Evolutionary conservation across 495 filamentous ascomycete genomes (phyloP).

Genomic region (Penicillium pancosmium): DNA sequence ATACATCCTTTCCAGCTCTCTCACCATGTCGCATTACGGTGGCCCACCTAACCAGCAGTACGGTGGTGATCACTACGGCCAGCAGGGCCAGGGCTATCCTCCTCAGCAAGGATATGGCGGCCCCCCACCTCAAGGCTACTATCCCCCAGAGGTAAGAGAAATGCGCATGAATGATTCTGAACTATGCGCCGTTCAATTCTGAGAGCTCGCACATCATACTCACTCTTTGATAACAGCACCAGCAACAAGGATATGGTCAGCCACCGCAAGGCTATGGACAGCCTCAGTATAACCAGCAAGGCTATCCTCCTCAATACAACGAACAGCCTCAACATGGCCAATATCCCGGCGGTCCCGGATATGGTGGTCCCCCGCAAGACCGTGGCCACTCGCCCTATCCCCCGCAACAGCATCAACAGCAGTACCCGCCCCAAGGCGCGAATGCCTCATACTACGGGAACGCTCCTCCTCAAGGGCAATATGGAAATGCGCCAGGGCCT

Average conservation of each 20-base stretch:
- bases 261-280: slow-evolving; percentile 29
- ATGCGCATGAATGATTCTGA: background rate
- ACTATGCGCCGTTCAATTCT: background rate
- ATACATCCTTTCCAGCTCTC: background rate
- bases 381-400: slow-evolving; percentile 37
- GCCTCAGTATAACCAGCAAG: slow-evolving; percentile 20
- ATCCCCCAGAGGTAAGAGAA: slow-evolving; percentile 31
- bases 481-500: slow-evolving; percentile 9
- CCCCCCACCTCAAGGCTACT: slow-evolving; percentile 32
- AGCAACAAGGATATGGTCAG: background rate
- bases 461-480: slow-evolving; percentile 2
- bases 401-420: slow-evolving; percentile 31
- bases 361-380: slow-evolving; percentile 27
- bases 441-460: slow-evolving; percentile 22
- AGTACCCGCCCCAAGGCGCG: slow-evolving; percentile 29
- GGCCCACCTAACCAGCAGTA: slow-evolving; percentile 21
- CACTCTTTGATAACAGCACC: background rate
- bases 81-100: slow-evolving; percentile 29
- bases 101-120: slow-evolving; percentile 26
- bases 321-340: slow-evolving; percentile 19
- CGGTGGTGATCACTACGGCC: slow-evolving; percentile 22
- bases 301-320: slow-evolving; percentile 24
- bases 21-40: slow-evolving; percentile 26
- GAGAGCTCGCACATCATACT: background rate
- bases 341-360: slow-evolving; percentile 21